Percentiles rank a stretch among this genome's conserved stretches.
phyloP scores from a whole-genome alignment of 805 yeast species.

The Grigorovia transvaalensis region DNA sequence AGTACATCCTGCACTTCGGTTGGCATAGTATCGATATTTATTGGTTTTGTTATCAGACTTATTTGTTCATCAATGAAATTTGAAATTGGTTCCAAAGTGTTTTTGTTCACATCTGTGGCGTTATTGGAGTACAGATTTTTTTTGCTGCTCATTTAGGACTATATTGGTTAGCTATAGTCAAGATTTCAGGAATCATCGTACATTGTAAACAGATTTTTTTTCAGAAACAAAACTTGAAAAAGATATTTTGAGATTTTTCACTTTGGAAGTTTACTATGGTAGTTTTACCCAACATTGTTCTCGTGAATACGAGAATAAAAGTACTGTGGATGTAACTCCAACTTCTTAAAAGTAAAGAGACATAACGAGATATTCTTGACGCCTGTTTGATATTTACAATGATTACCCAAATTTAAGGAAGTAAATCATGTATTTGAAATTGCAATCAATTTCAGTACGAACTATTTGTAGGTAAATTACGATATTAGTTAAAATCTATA shows the following conservation, averaged over 20 bases:
- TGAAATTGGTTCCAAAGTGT: constrained; percentile 1
- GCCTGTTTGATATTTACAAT: no score
- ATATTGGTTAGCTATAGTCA: no score
- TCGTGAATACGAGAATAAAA: no score
- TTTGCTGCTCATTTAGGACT: not conserved
- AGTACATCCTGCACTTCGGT: constrained; percentile 4
- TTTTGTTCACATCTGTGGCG: not conserved
- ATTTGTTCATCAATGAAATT: constrained; percentile 3
- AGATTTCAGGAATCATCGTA: no score
- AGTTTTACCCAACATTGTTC: no score
- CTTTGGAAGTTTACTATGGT: no score
- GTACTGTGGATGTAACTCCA: no score
- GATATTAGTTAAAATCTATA: not conserved
- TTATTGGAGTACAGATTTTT: not conserved
- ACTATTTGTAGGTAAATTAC: not conserved
- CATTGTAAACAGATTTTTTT: not conserved
- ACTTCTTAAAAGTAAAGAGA: no score
- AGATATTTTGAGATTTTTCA: no score
- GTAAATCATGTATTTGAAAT: not conserved
- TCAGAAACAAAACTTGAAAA: no score
- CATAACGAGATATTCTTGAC: no score
- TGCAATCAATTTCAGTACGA: no score
- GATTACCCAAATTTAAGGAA: not conserved
- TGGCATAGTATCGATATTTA: constrained; percentile 7
- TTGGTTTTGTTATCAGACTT: not conserved